Percentiles rank a stretch among this genome's conserved stretches.
Conservation (phyloP, 192 early-diverging fungal species). For the Mortierella claussenii region DNA sequence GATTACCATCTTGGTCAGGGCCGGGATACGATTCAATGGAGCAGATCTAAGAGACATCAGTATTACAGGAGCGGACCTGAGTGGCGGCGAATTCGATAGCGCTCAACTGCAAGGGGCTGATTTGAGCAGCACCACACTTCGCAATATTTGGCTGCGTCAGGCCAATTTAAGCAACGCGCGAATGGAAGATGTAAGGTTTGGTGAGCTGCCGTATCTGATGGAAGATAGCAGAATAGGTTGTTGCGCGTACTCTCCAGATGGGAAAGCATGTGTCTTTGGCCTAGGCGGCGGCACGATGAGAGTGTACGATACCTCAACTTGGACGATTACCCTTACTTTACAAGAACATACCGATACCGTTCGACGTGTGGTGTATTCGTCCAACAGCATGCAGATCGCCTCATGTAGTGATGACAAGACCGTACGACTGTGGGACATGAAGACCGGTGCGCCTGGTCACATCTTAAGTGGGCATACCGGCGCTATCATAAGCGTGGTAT, state of each 20-base stretch:
- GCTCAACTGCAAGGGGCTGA: not conserved
- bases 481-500: not conserved
- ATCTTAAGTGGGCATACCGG: not conserved
- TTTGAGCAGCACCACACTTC: not conserved
- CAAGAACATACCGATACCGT: too few species aligned
- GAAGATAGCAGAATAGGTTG: not conserved
- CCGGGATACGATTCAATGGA: not conserved
- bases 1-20: not conserved
- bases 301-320: not conserved
- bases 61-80: not conserved
- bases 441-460: not conserved
- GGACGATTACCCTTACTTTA: not conserved
- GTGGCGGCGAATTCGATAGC: not conserved
- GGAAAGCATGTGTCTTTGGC: not conserved
- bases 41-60: not conserved
- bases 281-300: not conserved
- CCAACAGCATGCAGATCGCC: not conserved
- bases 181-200: not conserved
- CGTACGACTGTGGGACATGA: constrained; percentile 7
- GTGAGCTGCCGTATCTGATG: not conserved
- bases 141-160: not conserved
- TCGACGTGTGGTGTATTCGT: not conserved
- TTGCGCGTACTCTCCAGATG: constrained; percentile 1
- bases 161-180: not conserved
- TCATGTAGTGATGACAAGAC: constrained; percentile 5